Evolutionary conservation across 73 alveolate species (phyloP), one percentile per base, ranked within the genome.

Genomic region (Paramecium bursaria): DNA sequence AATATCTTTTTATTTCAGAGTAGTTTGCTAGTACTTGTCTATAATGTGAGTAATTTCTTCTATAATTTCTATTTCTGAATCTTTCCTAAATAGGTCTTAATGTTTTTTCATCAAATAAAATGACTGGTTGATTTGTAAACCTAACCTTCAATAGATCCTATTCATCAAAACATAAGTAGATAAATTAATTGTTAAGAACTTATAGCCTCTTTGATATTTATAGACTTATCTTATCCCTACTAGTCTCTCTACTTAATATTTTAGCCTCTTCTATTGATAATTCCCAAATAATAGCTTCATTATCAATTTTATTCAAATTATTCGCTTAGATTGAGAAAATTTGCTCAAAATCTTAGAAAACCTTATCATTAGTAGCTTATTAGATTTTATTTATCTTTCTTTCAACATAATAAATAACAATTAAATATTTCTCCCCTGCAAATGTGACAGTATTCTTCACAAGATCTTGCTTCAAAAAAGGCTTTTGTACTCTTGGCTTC

Each of bases 211-310:
- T 67, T 3, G 82, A 15, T 2, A 67, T 4, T 25, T 21, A n/a
- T 13, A n/a, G 19, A 15, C 50, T 35, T 35, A 67, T 67, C 33
- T 67, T 67, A 17, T 67, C 57, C 13, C 23, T 44, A 67, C 46
- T 42, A 19, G 17, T 21, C 9, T 67, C 53, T 39, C 44, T 53
- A 33, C 60, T 67, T 30, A 67, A 67, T 5, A 67, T 67, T 42
- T 67, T 57, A 14, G 60, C 82, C 19, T 67, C 82, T 25, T 67
- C 82, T n/a, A 47, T 35, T 39, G 82, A 39, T 7, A 67, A 31
- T 2, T 67, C 21, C 82, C 82, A 67, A 19, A 9, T 6, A 17
- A 67, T 30, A 21, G 42, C 50, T 15, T 67, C 82, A n/a, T n/a
- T n/a, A 10, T 19, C 21, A 39, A 25, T 19, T 7, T 35, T 47